Evolutionary conservation across 106 monocot species (phyloP).

Genomic region (Phalaenopsis equestris): DNA sequence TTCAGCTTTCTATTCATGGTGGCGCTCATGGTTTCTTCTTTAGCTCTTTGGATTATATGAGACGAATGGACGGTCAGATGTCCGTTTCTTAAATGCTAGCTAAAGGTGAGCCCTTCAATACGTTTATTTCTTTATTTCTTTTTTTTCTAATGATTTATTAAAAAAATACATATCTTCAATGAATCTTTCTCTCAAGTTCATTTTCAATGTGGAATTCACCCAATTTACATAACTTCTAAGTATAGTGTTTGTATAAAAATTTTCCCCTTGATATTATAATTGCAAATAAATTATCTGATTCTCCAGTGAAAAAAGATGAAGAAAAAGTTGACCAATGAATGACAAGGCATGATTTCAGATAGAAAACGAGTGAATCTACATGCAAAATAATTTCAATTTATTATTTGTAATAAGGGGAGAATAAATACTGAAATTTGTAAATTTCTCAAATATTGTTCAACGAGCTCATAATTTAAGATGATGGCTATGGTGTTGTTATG

Average conservation of each 20-base stretch:
- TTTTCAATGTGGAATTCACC: neutral
- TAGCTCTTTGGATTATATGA: constrained; percentile 12
- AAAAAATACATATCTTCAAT: too few species aligned
- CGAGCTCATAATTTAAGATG: neutral
- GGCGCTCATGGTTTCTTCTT: constrained; percentile 55
- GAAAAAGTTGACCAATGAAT: neutral
- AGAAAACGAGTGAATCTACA: neutral
- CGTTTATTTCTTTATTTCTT: too few species aligned
- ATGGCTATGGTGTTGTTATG: neutral
- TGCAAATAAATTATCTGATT: neutral
- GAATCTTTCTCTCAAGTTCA: too few species aligned
- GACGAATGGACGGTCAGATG: neutral
- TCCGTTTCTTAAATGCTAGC: neutral
- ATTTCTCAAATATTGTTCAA: neutral
- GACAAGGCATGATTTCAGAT: neutral
- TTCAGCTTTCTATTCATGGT: constrained; percentile 63
- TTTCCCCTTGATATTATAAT: neutral
- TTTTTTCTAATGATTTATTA: too few species aligned
- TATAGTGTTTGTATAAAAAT: neutral
- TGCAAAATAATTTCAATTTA: neutral
- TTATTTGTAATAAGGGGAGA: neutral
- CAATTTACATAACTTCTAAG: neutral
- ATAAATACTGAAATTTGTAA: neutral
- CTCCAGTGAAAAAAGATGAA: neutral
- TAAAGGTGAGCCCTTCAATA: neutral